Evolutionary conservation across 768 basidiomycete genomes (phyloP).

Genomic region (Exsudoporus frostii): DNA sequence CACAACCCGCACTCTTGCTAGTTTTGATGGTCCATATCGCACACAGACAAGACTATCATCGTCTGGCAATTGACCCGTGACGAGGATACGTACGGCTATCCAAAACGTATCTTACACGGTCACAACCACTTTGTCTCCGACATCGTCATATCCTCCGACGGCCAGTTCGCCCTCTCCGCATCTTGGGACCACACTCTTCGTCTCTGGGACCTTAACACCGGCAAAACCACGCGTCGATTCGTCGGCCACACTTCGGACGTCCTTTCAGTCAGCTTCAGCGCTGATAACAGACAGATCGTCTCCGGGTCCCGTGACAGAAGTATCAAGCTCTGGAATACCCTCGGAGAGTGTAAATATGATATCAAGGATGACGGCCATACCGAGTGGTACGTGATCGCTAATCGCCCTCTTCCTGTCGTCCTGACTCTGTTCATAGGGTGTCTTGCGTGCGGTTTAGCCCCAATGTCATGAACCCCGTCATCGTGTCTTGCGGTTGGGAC

Average conservation of each 20-base stretch:
- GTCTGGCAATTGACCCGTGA: conserved; percentile 98
- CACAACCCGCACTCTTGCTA: conserved; percentile 4
- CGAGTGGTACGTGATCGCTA: conserved; percentile 64
- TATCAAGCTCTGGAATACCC: conserved; percentile 99
- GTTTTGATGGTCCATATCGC: conserved; percentile 24
- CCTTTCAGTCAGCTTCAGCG: conserved; percentile 98
- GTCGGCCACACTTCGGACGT: conserved; percentile 98
- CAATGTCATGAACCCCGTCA: conserved; percentile 95
- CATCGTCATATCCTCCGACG: conserved; percentile 98
- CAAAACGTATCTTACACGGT: conserved; percentile 95
- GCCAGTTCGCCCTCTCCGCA: conserved; percentile 97
- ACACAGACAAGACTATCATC: conserved; percentile 99
- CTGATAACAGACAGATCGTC: conserved; percentile 99
- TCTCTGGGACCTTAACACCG: conserved; percentile 99
- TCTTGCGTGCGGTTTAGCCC: conserved; percentile 99
- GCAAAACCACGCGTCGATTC: conserved; percentile 92
- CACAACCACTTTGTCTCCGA: conserved; percentile 99
- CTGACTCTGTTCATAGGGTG: conserved; percentile 56
- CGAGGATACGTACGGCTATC: conserved; percentile 88
- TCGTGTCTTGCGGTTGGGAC: conserved; percentile 99
- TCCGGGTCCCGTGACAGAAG: conserved; percentile 95
- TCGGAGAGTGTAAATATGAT: conserved; percentile 99
- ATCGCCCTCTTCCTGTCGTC: not conserved
- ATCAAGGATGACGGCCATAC: conserved; percentile 98
- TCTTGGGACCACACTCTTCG: conserved; percentile 99